These are phyloP conservation scores for Akebia trifoliata DNA, from an alignment of 164 flowering plant genomes.

Conservation along the genomic window DNA sequence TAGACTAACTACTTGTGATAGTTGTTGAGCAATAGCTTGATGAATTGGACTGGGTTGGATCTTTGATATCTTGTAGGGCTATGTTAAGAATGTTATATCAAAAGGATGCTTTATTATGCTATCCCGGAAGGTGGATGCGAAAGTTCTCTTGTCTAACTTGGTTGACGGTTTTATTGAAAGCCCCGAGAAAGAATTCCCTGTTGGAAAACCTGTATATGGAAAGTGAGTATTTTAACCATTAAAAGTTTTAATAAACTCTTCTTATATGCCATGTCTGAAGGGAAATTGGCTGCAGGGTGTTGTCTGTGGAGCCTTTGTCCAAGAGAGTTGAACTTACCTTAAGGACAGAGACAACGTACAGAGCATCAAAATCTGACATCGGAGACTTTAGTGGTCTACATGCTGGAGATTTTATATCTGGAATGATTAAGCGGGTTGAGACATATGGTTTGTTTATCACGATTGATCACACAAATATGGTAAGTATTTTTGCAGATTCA, in stretches of 20 bases:
- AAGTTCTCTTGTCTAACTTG: constrained; percentile 77
- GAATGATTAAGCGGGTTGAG: constrained; percentile 68
- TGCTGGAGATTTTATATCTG: constrained; percentile 66
- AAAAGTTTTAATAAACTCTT: not conserved
- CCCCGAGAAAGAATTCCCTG: constrained; percentile 71
- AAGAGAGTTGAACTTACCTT: constrained; percentile 79
- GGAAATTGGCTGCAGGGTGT: constrained; percentile 49
- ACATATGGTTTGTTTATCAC: constrained; percentile 77
- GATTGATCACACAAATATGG: constrained; percentile 66
- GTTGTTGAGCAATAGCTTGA: not conserved
- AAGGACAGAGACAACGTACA: constrained; percentile 29
- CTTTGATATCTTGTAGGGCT: constrained; percentile 46
- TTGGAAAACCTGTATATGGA: constrained; percentile 77
- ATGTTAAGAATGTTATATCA: constrained; percentile 67
- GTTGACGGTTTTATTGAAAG: constrained; percentile 62
- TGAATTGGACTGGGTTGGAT: not conserved
- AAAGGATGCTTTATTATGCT: constrained; percentile 91
- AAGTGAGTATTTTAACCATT: constrained; percentile 35
- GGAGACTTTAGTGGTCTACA: constrained; percentile 38
- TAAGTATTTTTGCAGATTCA: constrained; percentile 22
- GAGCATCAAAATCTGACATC: constrained; percentile 30
- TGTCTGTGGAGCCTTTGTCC: constrained; percentile 81
- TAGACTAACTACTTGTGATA: too few relatives aligned
- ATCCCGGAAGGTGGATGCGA: constrained; percentile 88
- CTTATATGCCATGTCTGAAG: constrained; percentile 4